These are phyloP conservation scores for Penicillium janthinellum DNA, from an alignment of 2,329 filamentous ascomycete genomes.

Conservation along the genomic window DNA sequence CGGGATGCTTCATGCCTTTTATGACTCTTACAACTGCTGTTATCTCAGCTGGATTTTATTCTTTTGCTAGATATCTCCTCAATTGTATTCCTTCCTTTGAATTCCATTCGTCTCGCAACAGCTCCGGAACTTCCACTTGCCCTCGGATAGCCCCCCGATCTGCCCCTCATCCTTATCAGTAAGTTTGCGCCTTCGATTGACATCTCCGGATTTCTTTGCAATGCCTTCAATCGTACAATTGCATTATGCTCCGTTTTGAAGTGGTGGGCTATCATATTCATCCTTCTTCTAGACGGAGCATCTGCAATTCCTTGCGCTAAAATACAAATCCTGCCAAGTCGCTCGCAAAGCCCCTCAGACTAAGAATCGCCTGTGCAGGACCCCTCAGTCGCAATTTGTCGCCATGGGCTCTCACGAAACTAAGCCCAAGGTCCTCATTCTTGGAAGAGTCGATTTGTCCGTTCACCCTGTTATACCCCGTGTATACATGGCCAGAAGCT, in stretches of 20 bases:
- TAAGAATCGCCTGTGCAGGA: neutral
- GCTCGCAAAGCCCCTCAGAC: neutral
- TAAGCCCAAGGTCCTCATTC: slow-evolving; percentile 62
- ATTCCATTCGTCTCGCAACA: neutral
- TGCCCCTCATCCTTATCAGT: slow-evolving; percentile 14
- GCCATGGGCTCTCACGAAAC: slow-evolving; percentile 27
- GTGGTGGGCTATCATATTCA: neutral
- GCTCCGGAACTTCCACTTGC: neutral
- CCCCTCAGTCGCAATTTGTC: neutral
- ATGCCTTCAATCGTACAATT: neutral
- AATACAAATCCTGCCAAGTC: neutral
- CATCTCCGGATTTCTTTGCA: neutral
- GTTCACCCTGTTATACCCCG: slow-evolving; percentile 30
- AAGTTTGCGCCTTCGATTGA: slow-evolving; percentile 11
- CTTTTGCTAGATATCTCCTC: no score
- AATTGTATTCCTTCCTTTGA: neutral
- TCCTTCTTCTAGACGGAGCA: neutral
- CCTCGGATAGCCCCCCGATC: neutral
- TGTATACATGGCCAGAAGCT: slow-evolving; percentile 1
- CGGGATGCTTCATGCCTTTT: slow-evolving; percentile 10
- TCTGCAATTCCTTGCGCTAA: neutral
- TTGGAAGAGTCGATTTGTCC: slow-evolving; percentile 66
- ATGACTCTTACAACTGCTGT: slow-evolving; percentile 11
- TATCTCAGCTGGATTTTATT: neutral
- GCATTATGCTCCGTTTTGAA: neutral